Evolutionary conservation across 352 stramenopile genomes (phyloP).

Genomic region (Globisporangium cystogenes): DNA sequence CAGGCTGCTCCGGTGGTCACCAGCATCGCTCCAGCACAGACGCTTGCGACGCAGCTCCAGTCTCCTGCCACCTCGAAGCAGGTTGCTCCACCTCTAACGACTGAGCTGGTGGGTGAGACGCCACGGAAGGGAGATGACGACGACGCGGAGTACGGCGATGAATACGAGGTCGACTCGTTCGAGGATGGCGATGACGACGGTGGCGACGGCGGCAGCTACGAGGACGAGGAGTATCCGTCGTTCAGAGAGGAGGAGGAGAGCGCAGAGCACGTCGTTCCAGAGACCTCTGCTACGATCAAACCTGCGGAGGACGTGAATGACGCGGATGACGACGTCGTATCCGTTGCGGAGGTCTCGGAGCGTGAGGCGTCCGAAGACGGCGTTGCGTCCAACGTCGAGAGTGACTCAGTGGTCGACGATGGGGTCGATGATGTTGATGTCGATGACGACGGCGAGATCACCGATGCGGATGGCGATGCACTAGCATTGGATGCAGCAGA

Average conservation of each 20-base stretch:
- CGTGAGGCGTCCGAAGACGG: not conserved
- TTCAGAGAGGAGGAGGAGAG: conserved; percentile 2
- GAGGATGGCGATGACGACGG: conserved; percentile 10
- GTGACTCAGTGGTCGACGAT: conserved; percentile 6
- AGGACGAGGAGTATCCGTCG: not conserved
- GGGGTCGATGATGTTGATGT: not conserved
- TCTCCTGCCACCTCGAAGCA: not conserved
- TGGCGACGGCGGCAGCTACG: not conserved
- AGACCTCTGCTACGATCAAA: not conserved
- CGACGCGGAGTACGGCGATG: conserved; percentile 5
- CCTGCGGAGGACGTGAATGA: not conserved
- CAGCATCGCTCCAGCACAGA: not conserved
- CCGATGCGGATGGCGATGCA: not conserved
- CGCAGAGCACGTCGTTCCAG: not conserved
- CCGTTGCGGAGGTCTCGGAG: not conserved
- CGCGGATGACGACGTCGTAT: conserved; percentile 6
- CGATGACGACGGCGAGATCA: not conserved
- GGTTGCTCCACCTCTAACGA: not conserved
- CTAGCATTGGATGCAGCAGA: conserved; percentile 2
- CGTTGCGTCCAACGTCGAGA: conserved; percentile 8
- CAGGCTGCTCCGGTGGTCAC: not conserved
- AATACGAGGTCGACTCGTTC: conserved; percentile 37
- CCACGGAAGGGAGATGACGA: not conserved
- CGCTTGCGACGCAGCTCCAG: not conserved
- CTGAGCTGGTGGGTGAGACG: not conserved